Evolutionary conservation across 2,329 filamentous ascomycete genomes (phyloP).

Genomic region (Hortaea werneckii): DNA sequence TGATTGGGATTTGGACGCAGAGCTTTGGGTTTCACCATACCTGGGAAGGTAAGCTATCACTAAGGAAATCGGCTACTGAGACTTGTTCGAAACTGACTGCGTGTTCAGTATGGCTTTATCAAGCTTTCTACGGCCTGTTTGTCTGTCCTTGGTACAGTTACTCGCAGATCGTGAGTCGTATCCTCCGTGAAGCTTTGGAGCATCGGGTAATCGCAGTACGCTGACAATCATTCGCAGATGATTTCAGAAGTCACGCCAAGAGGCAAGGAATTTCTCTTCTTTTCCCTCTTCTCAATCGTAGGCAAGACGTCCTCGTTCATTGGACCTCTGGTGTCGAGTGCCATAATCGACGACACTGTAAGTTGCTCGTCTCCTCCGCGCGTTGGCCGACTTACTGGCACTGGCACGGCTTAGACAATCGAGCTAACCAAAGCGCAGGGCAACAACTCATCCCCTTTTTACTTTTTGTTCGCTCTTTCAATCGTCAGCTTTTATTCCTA

Average conservation of each 20-base stretch:
- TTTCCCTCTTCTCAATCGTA: constrained; percentile 57
- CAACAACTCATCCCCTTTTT: constrained; percentile 54
- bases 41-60: constrained; percentile 35
- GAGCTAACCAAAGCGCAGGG: constrained; percentile 10
- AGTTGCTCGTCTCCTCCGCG: not conserved
- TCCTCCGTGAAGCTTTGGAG: not conserved
- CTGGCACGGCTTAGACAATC: too few species aligned
- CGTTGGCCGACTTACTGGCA: too few species aligned
- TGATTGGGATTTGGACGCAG: constrained; percentile 48
- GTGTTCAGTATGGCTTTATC: constrained; percentile 21
- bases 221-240: constrained; percentile 32
- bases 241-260: constrained; percentile 59
- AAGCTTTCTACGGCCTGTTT: constrained; percentile 52
- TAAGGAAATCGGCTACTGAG: not conserved
- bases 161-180: constrained; percentile 43
- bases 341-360: constrained; percentile 51
- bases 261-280: constrained; percentile 61
- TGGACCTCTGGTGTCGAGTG: constrained; percentile 56
- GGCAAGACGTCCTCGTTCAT: constrained; percentile 61
- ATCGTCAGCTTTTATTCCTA: constrained; percentile 45
- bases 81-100: not conserved
- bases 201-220: not conserved
- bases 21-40: constrained; percentile 41
- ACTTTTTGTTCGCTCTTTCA: constrained; percentile 53
- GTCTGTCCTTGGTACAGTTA: constrained; percentile 64